A percentile compares a stretch with the other conserved stretches of the same genome.
These are phyloP conservation scores for Aspergillus panamensis DNA, from an alignment of 495 filamentous ascomycete genomes.

Conservation along the genomic window DNA sequence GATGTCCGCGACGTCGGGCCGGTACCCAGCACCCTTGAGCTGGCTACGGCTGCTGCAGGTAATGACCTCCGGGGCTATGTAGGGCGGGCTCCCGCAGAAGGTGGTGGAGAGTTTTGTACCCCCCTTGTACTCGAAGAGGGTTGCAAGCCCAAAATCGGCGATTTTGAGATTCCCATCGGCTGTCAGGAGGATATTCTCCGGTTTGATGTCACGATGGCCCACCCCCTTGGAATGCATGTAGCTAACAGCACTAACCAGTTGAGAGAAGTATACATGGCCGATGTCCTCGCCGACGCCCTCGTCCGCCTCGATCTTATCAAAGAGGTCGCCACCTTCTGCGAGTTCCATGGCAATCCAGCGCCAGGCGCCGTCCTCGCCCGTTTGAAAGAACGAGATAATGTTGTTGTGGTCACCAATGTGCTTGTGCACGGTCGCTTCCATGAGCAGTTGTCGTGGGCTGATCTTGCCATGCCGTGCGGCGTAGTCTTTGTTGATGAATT, in stretches of 20 bases:
- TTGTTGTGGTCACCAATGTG: conserved; percentile 86
- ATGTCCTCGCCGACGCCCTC: conserved; percentile 88
- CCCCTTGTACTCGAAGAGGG: conserved; percentile 87
- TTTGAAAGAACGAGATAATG: conserved; percentile 86
- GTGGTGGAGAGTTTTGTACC: conserved; percentile 73
- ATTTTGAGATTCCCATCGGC: conserved; percentile 86
- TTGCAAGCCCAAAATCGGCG: conserved; percentile 93
- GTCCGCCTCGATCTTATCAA: conserved; percentile 99
- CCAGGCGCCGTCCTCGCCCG: conserved; percentile 86
- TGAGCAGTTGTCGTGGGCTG: conserved; percentile 76
- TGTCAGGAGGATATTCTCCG: conserved; percentile 83
- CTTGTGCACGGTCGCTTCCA: conserved; percentile 85
- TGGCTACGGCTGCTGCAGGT: conserved; percentile 44
- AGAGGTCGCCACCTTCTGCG: conserved; percentile 92
- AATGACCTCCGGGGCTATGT: conserved; percentile 94
- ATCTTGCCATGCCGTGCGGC: conserved; percentile 85
- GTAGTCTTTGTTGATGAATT: conserved; percentile 97
- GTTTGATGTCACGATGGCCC: conserved; percentile 86
- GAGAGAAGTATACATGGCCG: conserved; percentile 92
- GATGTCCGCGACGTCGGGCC: conserved; percentile 81
- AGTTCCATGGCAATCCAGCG: conserved; percentile 98
- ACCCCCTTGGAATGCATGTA: conserved; percentile 94
- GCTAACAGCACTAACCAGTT: conserved; percentile 83
- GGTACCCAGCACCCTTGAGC: conserved; percentile 63
- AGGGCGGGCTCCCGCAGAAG: conserved; percentile 94